A percentile compares a stretch with the other conserved stretches of the same genome.
Evolutionary conservation across 495 filamentous ascomycete species (phyloP).

Genomic region (Penicillium simplicissimum): DNA sequence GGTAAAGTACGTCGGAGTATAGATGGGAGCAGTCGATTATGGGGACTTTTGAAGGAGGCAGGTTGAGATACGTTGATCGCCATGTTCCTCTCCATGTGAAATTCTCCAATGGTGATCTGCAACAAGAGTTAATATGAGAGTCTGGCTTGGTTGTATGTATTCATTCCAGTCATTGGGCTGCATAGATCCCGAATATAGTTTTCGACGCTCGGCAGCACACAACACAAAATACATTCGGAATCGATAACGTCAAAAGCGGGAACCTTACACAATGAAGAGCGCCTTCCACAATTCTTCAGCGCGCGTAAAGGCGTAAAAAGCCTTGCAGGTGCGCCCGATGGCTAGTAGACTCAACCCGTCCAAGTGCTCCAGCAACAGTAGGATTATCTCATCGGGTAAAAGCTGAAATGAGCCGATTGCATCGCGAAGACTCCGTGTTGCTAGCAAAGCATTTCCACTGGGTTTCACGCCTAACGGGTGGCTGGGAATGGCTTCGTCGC

Average conservation of each 20-base stretch:
- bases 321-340: constrained; percentile 82
- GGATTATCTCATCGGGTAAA: constrained; percentile 81
- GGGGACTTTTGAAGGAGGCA: constrained; percentile 58
- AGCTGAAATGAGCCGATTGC: constrained; percentile 61
- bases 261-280: constrained; percentile 78
- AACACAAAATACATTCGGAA: background rate
- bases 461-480: constrained; percentile 90
- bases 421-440: constrained; percentile 63
- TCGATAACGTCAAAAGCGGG: background rate
- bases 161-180: constrained; percentile 5
- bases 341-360: constrained; percentile 61
- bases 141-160: background rate
- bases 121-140: background rate
- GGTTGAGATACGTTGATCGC: constrained; percentile 74
- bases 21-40: constrained; percentile 64
- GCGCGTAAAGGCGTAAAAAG: constrained; percentile 82
- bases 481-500: constrained; percentile 56
- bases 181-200: constrained; percentile 6
- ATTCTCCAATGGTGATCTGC: constrained; percentile 42
- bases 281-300: constrained; percentile 90
- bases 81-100: constrained; percentile 83
- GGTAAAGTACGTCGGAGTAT: constrained; percentile 90
- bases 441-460: constrained; percentile 78
- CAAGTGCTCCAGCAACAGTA: constrained; percentile 73
- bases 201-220: background rate